These are phyloP conservation scores for Vaccinium myrtillus DNA, from an alignment of 148 eudicot species.

Conservation along the genomic window DNA sequence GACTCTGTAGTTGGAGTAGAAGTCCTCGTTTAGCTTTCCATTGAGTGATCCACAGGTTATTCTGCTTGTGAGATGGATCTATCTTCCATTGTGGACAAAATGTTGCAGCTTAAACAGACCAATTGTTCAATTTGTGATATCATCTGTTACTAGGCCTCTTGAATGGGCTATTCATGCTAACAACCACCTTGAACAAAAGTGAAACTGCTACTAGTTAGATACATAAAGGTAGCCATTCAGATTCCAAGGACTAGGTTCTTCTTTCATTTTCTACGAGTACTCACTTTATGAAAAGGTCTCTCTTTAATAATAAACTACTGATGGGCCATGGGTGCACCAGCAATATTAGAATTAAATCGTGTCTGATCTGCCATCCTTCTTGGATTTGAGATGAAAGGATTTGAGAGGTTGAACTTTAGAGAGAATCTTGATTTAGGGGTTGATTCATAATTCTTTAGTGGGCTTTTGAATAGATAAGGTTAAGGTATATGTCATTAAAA, in stretches of 20 bases:
- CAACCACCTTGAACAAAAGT: not conserved
- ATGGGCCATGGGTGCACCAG: not conserved
- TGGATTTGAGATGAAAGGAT: not conserved
- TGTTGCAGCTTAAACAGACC: constrained; percentile 1
- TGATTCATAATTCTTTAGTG: not conserved
- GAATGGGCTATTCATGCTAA: not conserved
- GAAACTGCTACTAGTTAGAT: not conserved
- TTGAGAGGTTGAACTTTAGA: not conserved
- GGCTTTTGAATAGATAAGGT: not conserved
- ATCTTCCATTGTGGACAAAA: not conserved
- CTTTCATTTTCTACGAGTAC: not conserved
- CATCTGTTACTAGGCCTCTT: not conserved
- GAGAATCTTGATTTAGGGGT: not conserved
- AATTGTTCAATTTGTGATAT: not conserved
- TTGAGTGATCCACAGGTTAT: not conserved
- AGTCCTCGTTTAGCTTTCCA: not conserved
- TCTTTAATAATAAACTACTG: not conserved
- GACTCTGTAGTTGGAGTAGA: not conserved
- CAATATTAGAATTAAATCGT: not conserved
- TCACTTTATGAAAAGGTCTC: not conserved
- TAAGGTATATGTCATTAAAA: not conserved
- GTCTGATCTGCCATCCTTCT: not conserved
- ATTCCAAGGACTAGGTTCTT: not conserved
- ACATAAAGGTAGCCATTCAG: not conserved
- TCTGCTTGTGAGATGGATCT: not conserved